phyloP scores from a whole-genome alignment of 202 grass and related monocot species.

The Carex sylvatica region DNA sequence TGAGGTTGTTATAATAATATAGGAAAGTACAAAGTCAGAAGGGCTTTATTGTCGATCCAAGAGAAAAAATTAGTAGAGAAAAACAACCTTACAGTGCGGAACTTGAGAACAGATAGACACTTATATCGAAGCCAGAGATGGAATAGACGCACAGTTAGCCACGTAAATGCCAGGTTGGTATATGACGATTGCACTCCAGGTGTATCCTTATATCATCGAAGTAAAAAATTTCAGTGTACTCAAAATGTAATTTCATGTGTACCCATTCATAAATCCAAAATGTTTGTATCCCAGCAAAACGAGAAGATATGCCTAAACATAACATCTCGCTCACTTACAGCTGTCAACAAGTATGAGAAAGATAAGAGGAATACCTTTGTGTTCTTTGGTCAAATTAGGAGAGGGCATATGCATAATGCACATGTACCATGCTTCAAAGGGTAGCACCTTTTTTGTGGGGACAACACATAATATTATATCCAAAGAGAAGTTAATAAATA shows the following conservation, averaged over 20 bases:
- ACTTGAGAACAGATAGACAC: constrained; percentile 81
- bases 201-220: constrained; percentile 46
- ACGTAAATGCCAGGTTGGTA: constrained; percentile 53
- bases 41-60: constrained; percentile 22
- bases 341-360: background rate
- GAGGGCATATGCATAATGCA: background rate
- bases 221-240: constrained; percentile 12
- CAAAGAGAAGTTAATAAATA: constrained; percentile 29
- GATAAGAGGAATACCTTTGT: background rate
- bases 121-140: constrained; percentile 93
- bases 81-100: constrained; percentile 83
- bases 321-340: background rate
- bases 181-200: constrained; percentile 74
- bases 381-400: constrained; percentile 19
- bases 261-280: background rate
- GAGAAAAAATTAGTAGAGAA: constrained; percentile 39
- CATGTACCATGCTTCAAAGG: background rate
- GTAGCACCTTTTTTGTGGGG: background rate
- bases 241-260: background rate
- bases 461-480: constrained; percentile 8
- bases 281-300: constrained; percentile 18
- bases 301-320: constrained; percentile 17
- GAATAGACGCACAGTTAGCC: constrained; percentile 62
- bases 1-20: background rate
- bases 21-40: constrained; percentile 19